Evolutionary conservation across 2,329 filamentous ascomycete species (phyloP).

Genomic region (Fusarium newnesense): DNA sequence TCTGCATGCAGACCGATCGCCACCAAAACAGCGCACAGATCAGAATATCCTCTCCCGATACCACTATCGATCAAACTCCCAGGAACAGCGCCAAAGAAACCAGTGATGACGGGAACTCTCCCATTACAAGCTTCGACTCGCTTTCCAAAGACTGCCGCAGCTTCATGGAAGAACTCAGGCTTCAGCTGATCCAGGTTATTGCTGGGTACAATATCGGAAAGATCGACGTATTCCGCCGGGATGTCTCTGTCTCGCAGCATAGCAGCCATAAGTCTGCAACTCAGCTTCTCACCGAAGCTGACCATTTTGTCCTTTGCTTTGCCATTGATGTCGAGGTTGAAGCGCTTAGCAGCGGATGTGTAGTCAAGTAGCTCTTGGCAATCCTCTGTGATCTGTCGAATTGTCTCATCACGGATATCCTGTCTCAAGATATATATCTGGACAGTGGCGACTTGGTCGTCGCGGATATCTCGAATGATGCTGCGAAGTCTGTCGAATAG

Average conservation of each 20-base stretch:
- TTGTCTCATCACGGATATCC: not conserved
- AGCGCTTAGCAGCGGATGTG: not conserved
- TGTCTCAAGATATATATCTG: not conserved
- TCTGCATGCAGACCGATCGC: too few relatives aligned
- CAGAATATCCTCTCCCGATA: not conserved
- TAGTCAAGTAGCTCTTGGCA: not conserved
- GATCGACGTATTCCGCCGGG: not conserved
- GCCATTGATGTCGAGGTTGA: not conserved
- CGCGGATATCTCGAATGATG: not conserved
- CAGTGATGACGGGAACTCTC: not conserved
- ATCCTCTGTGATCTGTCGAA: not conserved
- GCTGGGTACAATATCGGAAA: not conserved
- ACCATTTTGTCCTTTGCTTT: not conserved
- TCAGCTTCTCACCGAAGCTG: not conserved
- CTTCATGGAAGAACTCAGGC: not conserved
- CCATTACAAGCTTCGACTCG: not conserved
- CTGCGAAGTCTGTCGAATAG: not conserved
- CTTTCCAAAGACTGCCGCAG: not conserved
- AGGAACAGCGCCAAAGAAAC: not conserved
- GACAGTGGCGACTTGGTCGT: not conserved
- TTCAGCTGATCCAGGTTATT: not conserved
- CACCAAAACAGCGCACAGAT: not conserved
- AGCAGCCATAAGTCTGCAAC: not conserved
- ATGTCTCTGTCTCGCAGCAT: not conserved
- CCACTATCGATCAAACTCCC: not conserved